A percentile compares a stretch with the other conserved stretches of the same genome.
Evolutionary conservation across 371 early-diverging fungal species (phyloP).

Genomic region (Blakeslea trispora): DNA sequence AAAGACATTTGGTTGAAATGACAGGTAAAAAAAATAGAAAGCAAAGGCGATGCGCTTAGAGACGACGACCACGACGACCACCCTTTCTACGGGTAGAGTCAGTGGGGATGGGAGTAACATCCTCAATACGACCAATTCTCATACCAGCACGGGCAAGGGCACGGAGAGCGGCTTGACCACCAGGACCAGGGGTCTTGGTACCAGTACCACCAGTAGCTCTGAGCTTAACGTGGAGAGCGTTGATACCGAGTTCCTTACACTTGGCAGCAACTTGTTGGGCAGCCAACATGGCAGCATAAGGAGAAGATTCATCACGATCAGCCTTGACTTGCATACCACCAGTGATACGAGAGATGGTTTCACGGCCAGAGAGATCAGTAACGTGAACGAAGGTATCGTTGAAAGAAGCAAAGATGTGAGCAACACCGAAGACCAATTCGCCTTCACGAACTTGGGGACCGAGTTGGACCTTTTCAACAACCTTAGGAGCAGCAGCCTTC

Average conservation of each 20-base stretch:
- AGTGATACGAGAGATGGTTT: constrained; percentile 99
- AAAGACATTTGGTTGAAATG: not conserved
- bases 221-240: constrained; percentile 99
- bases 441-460: constrained; percentile 98
- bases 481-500: constrained; percentile 61
- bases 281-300: constrained; percentile 99
- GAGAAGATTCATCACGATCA: constrained; percentile 99
- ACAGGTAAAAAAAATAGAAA: not conserved
- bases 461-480: constrained; percentile 89
- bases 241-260: constrained; percentile 99
- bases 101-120: constrained; percentile 99
- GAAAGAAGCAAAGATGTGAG: constrained; percentile 99
- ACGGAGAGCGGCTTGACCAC: constrained; percentile 99
- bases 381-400: constrained; percentile 99
- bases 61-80: constrained; percentile 99
- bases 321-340: constrained; percentile 99
- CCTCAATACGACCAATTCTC: constrained; percentile 99
- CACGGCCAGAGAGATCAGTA: constrained; percentile 99
- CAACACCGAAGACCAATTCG: constrained; percentile 99
- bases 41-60: constrained; percentile 59
- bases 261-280: constrained; percentile 99
- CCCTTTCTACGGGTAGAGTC: constrained; percentile 99
- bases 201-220: constrained; percentile 99
- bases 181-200: constrained; percentile 99
- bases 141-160: constrained; percentile 99